phyloP scores from a whole-genome alignment of 768 basidiomycete genomes.

The Boletus bicolor region DNA sequence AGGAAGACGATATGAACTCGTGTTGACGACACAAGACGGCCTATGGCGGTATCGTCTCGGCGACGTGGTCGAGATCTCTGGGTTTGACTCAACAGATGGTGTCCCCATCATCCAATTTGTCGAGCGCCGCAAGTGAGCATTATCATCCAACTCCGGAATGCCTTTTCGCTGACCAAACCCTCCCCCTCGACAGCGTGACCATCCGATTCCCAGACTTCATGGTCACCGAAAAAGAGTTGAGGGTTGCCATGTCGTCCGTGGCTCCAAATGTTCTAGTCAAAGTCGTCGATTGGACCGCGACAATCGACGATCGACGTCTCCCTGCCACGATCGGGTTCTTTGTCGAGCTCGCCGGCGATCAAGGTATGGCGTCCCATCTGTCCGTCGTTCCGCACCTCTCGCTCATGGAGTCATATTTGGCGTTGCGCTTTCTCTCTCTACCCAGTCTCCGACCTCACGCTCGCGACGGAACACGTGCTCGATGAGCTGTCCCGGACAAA shows the following conservation, averaged over 20 bases:
- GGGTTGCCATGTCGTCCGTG: background rate
- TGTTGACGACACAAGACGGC: constrained; percentile 18
- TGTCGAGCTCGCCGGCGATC: constrained; percentile 8
- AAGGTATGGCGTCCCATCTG: background rate
- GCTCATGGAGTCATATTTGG: background rate
- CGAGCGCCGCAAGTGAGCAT: constrained; percentile 12
- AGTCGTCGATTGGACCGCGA: constrained; percentile 16
- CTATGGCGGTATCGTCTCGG: constrained; percentile 24
- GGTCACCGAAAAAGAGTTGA: constrained; percentile 13
- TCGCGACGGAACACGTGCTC: constrained; percentile 5
- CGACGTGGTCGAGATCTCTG: constrained; percentile 20
- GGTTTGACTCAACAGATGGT: constrained; percentile 19
- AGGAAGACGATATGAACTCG: constrained; percentile 16
- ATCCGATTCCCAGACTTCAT: constrained; percentile 12
- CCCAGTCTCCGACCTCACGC: background rate
- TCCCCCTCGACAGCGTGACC: background rate
- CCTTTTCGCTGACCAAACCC: background rate
- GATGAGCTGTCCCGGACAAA: constrained; percentile 1
- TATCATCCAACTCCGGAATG: background rate
- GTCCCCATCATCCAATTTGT: constrained; percentile 17
- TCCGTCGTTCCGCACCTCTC: background rate
- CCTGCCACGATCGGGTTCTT: constrained; percentile 16
- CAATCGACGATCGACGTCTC: constrained; percentile 2
- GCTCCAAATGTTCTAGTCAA: background rate
- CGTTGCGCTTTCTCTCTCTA: background rate